Conservation (phyloP, 2,329 filamentous ascomycete genomes). For the Cryphonectria carpinicola region DNA sequence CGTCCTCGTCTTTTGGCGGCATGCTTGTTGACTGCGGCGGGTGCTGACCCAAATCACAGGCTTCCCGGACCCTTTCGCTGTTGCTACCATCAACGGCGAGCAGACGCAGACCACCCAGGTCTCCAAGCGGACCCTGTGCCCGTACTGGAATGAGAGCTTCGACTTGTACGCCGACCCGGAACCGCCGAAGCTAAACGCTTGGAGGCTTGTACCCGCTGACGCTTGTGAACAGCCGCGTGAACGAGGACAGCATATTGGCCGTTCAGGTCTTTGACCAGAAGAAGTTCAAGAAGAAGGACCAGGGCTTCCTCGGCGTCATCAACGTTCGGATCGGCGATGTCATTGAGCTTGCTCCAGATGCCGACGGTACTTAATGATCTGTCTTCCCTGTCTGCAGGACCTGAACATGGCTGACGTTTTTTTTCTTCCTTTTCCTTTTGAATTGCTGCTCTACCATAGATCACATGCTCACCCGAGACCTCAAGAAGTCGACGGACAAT, state of each 20-base stretch:
- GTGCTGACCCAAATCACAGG: slow-evolving; percentile 58
- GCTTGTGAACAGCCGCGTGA: slow-evolving; percentile 69
- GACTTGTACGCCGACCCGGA: slow-evolving; percentile 73
- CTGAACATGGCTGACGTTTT: slow-evolving; percentile 34
- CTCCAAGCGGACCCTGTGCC: slow-evolving; percentile 95
- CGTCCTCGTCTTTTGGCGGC: background rate
- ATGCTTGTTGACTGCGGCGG: slow-evolving; percentile 15
- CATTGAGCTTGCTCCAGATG: slow-evolving; percentile 85
- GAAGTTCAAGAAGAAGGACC: slow-evolving; percentile 99
- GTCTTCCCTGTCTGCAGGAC: slow-evolving; percentile 31
- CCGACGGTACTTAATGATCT: slow-evolving; percentile 69
- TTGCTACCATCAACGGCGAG: slow-evolving; percentile 95
- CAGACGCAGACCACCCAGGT: slow-evolving; percentile 98
- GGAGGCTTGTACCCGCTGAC: slow-evolving; percentile 27
- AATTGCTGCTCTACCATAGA: slow-evolving; percentile 58
- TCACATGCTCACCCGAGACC: slow-evolving; percentile 96
- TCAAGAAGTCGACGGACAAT: slow-evolving; percentile 98
- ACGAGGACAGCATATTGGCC: slow-evolving; percentile 93
- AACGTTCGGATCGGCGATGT: slow-evolving; percentile 95
- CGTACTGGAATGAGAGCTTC: slow-evolving; percentile 99
- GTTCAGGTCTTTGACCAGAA: slow-evolving; percentile 99
- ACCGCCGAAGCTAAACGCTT: background rate
- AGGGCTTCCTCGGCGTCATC: slow-evolving; percentile 96
- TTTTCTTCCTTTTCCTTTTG: background rate
- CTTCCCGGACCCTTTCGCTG: slow-evolving; percentile 96